Evolutionary conservation across 768 basidiomycete genomes (phyloP).

Genomic region (Nidularia pulvinata): DNA sequence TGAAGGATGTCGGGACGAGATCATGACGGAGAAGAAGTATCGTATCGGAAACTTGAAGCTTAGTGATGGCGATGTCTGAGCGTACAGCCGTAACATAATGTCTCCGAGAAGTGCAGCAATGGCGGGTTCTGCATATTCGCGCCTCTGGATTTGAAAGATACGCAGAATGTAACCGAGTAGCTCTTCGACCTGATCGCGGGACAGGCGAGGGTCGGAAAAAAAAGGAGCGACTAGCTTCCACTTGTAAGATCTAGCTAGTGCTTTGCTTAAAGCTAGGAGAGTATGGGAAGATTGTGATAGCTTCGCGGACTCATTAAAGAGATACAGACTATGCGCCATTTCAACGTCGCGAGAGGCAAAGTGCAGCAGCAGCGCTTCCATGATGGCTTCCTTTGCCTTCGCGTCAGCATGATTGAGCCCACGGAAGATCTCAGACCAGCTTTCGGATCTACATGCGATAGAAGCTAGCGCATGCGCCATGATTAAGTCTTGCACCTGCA

Average conservation of each 20-base stretch:
- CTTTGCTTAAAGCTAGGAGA: conserved; percentile 25
- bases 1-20: conserved; percentile 29
- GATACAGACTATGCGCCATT: conserved; percentile 29
- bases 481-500: conserved; percentile 27
- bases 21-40: conserved; percentile 38
- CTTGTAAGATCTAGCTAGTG: conserved; percentile 22
- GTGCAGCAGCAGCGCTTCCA: conserved; percentile 13
- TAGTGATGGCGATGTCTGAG: conserved; percentile 21
- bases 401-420: conserved; percentile 16
- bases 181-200: conserved; percentile 25
- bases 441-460: conserved; percentile 18
- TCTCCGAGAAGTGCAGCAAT: conserved; percentile 29
- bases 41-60: conserved; percentile 43
- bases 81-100: conserved; percentile 33
- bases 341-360: conserved; percentile 22
- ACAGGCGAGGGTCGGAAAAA: conserved; percentile 25
- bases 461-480: conserved; percentile 30
- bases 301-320: conserved; percentile 16
- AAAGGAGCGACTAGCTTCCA: conserved; percentile 28
- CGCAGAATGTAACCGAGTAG: conserved; percentile 36
- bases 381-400: conserved; percentile 21
- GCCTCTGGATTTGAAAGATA: conserved; percentile 29
- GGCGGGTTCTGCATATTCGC: conserved; percentile 19
- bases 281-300: conserved; percentile 16
- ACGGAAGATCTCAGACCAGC: conserved; percentile 25